These are phyloP conservation scores for Ustilago lituana DNA, from an alignment of 1,284 basidiomycete species.

Conservation along the genomic window DNA sequence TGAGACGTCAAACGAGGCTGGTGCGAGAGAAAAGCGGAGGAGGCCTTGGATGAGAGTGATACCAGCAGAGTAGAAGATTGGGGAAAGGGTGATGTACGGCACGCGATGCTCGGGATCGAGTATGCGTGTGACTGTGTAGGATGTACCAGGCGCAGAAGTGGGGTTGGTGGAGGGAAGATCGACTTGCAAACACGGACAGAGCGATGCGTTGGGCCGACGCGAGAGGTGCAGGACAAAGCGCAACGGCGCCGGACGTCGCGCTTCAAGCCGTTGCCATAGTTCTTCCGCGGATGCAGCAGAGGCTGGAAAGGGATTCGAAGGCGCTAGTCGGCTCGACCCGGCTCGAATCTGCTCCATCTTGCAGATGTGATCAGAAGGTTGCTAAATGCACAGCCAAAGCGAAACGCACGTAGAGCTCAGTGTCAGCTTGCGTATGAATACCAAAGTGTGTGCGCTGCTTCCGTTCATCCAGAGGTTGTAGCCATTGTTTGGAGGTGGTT, in stretches of 20 bases:
- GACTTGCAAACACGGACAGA: slow-evolving; percentile 33
- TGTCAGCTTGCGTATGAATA: no score
- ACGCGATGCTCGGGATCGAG: slow-evolving; percentile 42
- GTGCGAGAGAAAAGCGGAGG: slow-evolving; percentile 12
- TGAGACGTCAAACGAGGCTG: slow-evolving; percentile 16
- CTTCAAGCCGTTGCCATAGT: slow-evolving; percentile 20
- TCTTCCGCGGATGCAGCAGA: not conserved
- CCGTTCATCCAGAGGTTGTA: no score
- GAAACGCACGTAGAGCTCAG: no score
- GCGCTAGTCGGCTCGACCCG: no score
- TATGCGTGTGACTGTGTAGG: slow-evolving; percentile 26
- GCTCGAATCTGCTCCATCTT: no score
- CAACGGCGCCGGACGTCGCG: slow-evolving; percentile 15
- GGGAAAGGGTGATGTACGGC: slow-evolving; percentile 37
- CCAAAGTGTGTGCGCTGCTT: no score
- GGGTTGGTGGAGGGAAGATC: not conserved
- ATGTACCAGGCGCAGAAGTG: no score
- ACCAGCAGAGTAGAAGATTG: slow-evolving; percentile 15
- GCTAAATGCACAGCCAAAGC: no score
- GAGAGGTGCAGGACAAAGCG: slow-evolving; percentile 31
- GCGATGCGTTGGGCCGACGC: slow-evolving; percentile 20
- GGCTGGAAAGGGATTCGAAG: not conserved
- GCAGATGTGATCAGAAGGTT: not conserved
- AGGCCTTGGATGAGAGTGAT: slow-evolving; percentile 32
- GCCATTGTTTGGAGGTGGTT: no score